phyloP scores from a whole-genome alignment of 2,329 filamentous ascomycete species.

The Verticillium klebahnii region DNA sequence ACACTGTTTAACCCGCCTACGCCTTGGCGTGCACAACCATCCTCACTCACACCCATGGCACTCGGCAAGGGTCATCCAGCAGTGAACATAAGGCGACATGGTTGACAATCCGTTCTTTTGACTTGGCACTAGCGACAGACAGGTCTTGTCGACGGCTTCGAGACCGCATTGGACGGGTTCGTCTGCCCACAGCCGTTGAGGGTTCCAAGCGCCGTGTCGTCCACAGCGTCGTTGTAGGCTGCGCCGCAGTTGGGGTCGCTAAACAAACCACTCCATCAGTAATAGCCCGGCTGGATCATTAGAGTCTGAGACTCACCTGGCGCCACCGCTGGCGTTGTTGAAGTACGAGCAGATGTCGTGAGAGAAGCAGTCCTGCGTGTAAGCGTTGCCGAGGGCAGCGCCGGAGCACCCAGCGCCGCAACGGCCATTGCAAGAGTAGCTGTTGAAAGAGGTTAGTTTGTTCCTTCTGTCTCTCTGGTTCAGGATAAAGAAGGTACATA shows the following conservation, averaged over 20 bases:
- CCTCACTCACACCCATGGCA: no score
- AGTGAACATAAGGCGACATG: no score
- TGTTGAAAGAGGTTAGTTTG: constrained; percentile 11
- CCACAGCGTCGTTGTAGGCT: constrained; percentile 36
- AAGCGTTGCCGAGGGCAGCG: constrained; percentile 37
- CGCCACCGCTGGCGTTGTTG: constrained; percentile 40
- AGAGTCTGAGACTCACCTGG: constrained; percentile 25
- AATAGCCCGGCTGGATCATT: background rate
- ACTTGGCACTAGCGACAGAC: constrained; percentile 13
- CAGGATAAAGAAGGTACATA: constrained; percentile 18
- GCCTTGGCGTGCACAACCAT: no score
- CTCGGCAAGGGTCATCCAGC: no score
- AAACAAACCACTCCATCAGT: background rate
- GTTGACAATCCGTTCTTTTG: no score
- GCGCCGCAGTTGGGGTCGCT: constrained; percentile 44
- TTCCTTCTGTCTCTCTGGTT: background rate
- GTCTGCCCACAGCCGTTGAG: constrained; percentile 27
- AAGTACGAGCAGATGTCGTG: constrained; percentile 49
- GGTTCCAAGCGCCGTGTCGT: constrained; percentile 34
- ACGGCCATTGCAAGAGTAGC: constrained; percentile 44
- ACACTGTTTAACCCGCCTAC: no score
- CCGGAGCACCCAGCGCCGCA: constrained; percentile 43
- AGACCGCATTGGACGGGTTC: constrained; percentile 24
- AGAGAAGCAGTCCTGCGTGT: constrained; percentile 45
- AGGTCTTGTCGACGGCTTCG: constrained; percentile 19